phyloP scores from a whole-genome alignment of 2,329 filamentous ascomycete species.

The Phoma sp. region DNA sequence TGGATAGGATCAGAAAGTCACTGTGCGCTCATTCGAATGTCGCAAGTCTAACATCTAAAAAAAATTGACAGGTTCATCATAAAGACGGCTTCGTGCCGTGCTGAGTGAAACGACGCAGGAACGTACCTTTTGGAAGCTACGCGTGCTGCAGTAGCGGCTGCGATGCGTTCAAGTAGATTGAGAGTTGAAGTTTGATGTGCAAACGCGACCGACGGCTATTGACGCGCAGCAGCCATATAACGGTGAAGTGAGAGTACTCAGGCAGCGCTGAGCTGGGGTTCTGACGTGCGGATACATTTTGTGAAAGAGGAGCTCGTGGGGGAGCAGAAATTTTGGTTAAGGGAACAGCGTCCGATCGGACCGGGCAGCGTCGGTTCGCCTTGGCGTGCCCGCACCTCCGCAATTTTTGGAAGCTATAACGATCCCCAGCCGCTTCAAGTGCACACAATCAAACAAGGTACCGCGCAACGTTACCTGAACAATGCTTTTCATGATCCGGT shows the following conservation, averaged over 20 bases:
- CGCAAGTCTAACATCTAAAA: constrained; percentile 51
- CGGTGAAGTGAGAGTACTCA: constrained; percentile 10
- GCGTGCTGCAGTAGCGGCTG: background rate
- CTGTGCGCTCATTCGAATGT: constrained; percentile 45
- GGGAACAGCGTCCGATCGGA: constrained; percentile 6
- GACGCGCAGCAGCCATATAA: constrained; percentile 16
- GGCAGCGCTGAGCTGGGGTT: constrained; percentile 18
- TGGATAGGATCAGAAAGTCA: constrained; percentile 42
- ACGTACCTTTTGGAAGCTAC: constrained; percentile 20
- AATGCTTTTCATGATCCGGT: too few relatives aligned
- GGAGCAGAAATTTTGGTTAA: constrained; percentile 21
- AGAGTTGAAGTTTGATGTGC: constrained; percentile 11
- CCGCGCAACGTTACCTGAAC: too few relatives aligned
- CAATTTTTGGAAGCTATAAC: constrained; percentile 10
- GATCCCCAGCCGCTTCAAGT: background rate
- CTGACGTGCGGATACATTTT: constrained; percentile 34
- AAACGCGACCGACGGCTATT: constrained; percentile 22
- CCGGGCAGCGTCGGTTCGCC: constrained; percentile 11
- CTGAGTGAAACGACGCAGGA: background rate
- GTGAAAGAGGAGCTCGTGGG: constrained; percentile 33
- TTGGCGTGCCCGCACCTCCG: constrained; percentile 12
- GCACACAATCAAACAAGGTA: too few relatives aligned
- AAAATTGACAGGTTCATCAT: constrained; percentile 46
- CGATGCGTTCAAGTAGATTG: constrained; percentile 10
- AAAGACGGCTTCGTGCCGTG: background rate